Evolutionary conservation across 1,139 yeast species (phyloP).

Genomic region (Spathaspora sp.): DNA sequence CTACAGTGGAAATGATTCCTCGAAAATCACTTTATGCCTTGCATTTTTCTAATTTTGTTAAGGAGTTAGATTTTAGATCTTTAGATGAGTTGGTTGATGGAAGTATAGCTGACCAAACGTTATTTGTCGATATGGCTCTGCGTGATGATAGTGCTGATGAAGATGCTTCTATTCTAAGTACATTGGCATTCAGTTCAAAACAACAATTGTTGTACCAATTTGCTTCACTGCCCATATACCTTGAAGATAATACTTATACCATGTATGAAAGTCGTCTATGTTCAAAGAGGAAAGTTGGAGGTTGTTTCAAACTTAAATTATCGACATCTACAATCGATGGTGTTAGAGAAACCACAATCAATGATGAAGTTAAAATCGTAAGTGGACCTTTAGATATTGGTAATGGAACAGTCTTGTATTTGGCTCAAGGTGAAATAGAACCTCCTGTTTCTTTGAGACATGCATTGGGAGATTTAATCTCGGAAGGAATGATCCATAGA

Average conservation of each 20-base stretch:
- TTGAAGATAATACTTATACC: constrained; percentile 14
- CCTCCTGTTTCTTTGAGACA: constrained; percentile 39
- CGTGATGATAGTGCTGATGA: constrained; percentile 40
- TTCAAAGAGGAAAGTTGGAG: constrained; percentile 36
- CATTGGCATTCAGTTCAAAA: constrained; percentile 28
- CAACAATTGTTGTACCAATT: constrained; percentile 66
- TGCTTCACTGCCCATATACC: constrained; percentile 42
- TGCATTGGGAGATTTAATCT: constrained; percentile 38
- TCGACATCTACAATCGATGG: constrained; percentile 46
- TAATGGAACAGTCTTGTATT: constrained; percentile 57
- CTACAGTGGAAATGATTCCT: constrained; percentile 53
- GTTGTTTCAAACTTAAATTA: constrained; percentile 45
- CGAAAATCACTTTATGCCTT: constrained; percentile 73
- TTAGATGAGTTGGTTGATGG: constrained; percentile 60
- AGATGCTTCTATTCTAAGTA: background rate
- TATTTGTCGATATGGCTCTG: constrained; percentile 50
- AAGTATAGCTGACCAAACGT: constrained; percentile 48
- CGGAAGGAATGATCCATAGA: constrained; percentile 32
- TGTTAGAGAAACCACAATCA: constrained; percentile 29
- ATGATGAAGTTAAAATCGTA: constrained; percentile 45
- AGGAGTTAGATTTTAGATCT: constrained; percentile 67
- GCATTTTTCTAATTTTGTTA: constrained; percentile 64
- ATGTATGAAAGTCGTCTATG: constrained; percentile 33
- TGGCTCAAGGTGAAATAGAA: constrained; percentile 55
- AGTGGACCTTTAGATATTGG: constrained; percentile 46